phyloP scores from a whole-genome alignment of 129 eudicot genomes.

The Cynara cardunculus region DNA sequence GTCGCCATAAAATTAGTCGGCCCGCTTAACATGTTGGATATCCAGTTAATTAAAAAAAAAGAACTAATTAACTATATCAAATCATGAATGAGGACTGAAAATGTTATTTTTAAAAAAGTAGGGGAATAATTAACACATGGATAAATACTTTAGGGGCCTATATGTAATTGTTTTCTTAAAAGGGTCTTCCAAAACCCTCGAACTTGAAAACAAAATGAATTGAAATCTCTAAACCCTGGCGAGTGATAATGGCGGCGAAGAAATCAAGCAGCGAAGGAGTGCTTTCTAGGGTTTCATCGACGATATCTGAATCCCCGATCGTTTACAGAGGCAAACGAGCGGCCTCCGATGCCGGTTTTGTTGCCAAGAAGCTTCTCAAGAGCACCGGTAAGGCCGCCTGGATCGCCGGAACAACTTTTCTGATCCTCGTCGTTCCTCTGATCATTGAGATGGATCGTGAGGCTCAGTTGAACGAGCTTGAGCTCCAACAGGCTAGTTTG shows the following conservation, averaged over 20 bases:
- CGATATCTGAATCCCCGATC: constrained; percentile 40
- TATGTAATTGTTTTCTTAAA: not conserved
- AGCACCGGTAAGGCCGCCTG: constrained; percentile 78
- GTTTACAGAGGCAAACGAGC: constrained; percentile 38
- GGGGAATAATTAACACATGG: not conserved
- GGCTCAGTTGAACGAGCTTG: constrained; percentile 50
- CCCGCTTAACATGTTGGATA: no score
- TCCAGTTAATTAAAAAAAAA: no score
- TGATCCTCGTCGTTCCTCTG: constrained; percentile 53
- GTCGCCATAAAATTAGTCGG: no score
- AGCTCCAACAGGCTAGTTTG: constrained; percentile 59
- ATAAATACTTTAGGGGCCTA: constrained; percentile 9
- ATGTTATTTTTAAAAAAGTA: not conserved
- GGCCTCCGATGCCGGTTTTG: constrained; percentile 39
- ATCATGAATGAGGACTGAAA: not conserved
- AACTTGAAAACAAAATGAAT: not conserved
- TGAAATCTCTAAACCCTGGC: constrained; percentile 23
- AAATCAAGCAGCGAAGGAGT: constrained; percentile 23
- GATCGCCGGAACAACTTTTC: constrained; percentile 52
- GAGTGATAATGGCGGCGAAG: constrained; percentile 34
- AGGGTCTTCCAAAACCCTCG: constrained; percentile 1
- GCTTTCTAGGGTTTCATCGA: constrained; percentile 25
- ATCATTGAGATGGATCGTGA: constrained; percentile 70
- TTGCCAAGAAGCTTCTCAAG: constrained; percentile 47
- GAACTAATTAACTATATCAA: no score